A percentile compares a stretch with the other conserved stretches of the same genome.
phyloP scores from a whole-genome alignment of 257 asterid species.

The Thymus mandschuricus region DNA sequence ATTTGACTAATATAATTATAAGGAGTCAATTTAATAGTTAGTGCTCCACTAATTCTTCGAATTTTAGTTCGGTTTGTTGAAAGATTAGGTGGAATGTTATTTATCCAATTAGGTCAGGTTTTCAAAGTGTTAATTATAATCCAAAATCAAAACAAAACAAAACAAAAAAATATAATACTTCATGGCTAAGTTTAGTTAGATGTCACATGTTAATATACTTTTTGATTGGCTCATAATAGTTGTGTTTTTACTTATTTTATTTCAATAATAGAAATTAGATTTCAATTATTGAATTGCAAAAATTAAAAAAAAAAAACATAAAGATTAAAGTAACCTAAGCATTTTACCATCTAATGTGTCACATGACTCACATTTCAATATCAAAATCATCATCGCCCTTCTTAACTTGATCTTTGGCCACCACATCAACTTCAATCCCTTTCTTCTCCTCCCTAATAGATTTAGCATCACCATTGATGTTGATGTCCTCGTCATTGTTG shows the following conservation, averaged over 20 bases:
- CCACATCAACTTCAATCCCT: not conserved
- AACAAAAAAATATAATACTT: not conserved
- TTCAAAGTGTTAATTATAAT: not conserved
- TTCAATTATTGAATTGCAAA: not conserved
- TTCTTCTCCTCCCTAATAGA: not conserved
- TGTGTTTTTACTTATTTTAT: not conserved
- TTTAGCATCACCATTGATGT: not conserved
- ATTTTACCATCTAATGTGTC: not conserved
- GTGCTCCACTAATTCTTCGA: slow-evolving; percentile 8
- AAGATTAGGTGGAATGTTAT: not conserved
- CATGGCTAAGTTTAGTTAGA: not conserved
- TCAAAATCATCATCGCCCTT: not conserved
- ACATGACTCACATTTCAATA: slow-evolving; percentile 12
- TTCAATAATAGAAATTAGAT: not conserved
- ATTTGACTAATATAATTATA: not conserved
- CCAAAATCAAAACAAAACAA: not conserved
- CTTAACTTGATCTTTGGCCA: not conserved
- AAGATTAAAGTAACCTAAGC: not conserved
- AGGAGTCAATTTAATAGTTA: not conserved
- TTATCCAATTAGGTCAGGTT: not conserved
- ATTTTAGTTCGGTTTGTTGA: not conserved
- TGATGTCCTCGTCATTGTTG: not conserved
- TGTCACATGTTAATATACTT: not conserved
- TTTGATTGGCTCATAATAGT: not conserved
- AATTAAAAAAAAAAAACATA: not conserved